Evolutionary conservation across 2,329 filamentous ascomycete genomes (phyloP), one percentile per base, ranked within the genome.

Genomic region (Cordyceps javanica): DNA sequence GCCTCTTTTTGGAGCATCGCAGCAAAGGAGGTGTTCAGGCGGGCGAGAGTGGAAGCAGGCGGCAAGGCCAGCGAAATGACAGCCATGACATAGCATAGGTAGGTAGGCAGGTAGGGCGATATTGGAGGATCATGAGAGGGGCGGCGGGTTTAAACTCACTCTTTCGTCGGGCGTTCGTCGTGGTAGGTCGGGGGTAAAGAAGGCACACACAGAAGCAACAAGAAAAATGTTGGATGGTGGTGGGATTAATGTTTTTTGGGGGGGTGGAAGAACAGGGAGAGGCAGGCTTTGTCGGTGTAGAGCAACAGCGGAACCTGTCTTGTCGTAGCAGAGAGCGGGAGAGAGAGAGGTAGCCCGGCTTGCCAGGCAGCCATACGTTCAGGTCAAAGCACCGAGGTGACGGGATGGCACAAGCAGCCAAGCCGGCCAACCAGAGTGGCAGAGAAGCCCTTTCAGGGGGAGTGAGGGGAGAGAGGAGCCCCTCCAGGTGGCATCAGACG

Each of bases 161-260:
- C 53, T 56, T 49, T 49, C 44, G 42, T 49, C 44, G 36, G 49
- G 14, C 14, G 26, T 49, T 49, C 34, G 53, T 56, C 53, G 53
- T 49, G 44, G 42, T 25, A 45, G 11, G 39, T 45, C 50, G 49
- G 26, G 34, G n/a, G 26, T 44, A 9, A 38, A 28, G 23, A 36
- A 25, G 34, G 32, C 23, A 39, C 23, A 54, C 52, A 11, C 52
- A 56, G 44, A 49, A 49, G 36, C 32, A 49, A 56, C 41, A 45
- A 36, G 49, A 56, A 56, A 42, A 49, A 56, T 56, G 53, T 56
- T 56, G 53, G 44, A 56, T 56, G 44, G 44, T 49, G 53, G 53
- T 56, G 53, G 44, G 44, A 49, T 56, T 49, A 49, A 49, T 56
- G 44, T 46, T 55, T 55, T 46, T n/a, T 7, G 42, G 34, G 44